Base-by-base conservation (phyloP, 2,329 filamentous ascomycete genomes). In the Colletotrichum orchidophilum region DNA sequence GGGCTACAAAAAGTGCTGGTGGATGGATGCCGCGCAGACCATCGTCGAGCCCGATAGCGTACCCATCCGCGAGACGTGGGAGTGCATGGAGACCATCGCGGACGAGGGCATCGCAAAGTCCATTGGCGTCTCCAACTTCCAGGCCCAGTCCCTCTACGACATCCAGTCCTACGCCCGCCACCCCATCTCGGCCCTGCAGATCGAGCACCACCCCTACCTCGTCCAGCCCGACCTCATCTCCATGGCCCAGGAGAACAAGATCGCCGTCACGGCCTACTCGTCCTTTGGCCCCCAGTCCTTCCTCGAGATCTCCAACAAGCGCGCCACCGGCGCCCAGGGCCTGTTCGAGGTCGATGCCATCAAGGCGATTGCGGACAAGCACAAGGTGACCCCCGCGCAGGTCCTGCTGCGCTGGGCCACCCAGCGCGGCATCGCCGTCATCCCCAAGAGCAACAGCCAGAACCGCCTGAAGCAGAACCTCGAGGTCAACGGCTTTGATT, bases 121-220 rank as follows among this genome's bases (percentile, higher is more conserved):
- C 74, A 89, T 91, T 74, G 89, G 89, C 71, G 84, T 91, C 74
- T 86, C 83, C 80, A 91, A 91, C 83, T 90, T 90, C 83, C 87
- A 85, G 75, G 84, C 85, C 21, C 84, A 87, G 75, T 82, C 87
- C 29, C 78, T 92, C 70, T 87, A 91, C 80, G 89, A 92, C 79
- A 81, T 92, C 60, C 82, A 90, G 74, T 84, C 86, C 63, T 91
- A 91, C 79, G 88, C 88, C 62, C 84, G 84, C 63, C 73, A 83
- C 87, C 78, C 82, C 80, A 50, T 87, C 85, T 73, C 87, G 82
- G 54, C 87, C 49, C 86, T 92, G 26, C 91, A 92, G 83, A 89
- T 92, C 80, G 90, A 92, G 81, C 90, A 91, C 81, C 91, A 92
- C 81, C 91, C 90, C 5, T 92, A 92, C 83, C 87, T 92, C 63